A percentile compares a stretch with the other conserved stretches of the same genome.
Evolutionary conservation across 2,329 filamentous ascomycete species (phyloP).

Genomic region (Rasamsonia emersonii): DNA sequence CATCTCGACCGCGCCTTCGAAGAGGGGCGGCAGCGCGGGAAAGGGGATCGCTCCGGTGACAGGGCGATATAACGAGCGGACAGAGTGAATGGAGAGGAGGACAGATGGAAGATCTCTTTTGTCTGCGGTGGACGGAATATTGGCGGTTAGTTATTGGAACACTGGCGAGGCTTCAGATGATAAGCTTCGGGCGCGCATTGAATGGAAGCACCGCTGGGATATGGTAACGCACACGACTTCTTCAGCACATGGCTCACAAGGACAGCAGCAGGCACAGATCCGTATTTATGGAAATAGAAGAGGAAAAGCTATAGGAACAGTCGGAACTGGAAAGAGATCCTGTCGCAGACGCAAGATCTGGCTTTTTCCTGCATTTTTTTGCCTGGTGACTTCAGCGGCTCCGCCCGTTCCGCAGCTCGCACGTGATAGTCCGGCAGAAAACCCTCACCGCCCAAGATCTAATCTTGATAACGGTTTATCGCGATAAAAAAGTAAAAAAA

Average conservation of each 20-base stretch:
- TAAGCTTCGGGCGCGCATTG: background rate
- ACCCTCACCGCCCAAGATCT: no score
- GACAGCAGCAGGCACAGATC: background rate
- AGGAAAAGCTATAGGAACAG: no score
- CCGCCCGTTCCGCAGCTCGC: no score
- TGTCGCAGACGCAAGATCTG: no score
- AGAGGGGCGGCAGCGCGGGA: slow-evolving; percentile 42
- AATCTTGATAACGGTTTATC: no score
- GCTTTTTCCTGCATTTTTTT: no score
- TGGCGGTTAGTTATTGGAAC: slow-evolving; percentile 16
- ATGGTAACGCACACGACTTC: no score
- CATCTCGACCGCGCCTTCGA: slow-evolving; percentile 30
- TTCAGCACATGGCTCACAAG: background rate
- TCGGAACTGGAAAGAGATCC: no score
- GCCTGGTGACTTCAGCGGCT: no score
- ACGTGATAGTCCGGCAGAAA: no score
- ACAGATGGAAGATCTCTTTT: slow-evolving; percentile 13
- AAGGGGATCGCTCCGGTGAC: slow-evolving; percentile 17
- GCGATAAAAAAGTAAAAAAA: no score
- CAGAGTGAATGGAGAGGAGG: slow-evolving; percentile 16
- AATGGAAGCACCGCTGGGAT: no score
- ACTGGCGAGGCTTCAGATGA: background rate
- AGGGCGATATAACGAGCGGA: slow-evolving; percentile 12
- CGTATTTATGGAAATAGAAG: background rate
- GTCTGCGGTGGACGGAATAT: slow-evolving; percentile 23